phyloP scores from a whole-genome alignment of 1,139 yeast species.

The Scheffersomyces cryptocercus region DNA sequence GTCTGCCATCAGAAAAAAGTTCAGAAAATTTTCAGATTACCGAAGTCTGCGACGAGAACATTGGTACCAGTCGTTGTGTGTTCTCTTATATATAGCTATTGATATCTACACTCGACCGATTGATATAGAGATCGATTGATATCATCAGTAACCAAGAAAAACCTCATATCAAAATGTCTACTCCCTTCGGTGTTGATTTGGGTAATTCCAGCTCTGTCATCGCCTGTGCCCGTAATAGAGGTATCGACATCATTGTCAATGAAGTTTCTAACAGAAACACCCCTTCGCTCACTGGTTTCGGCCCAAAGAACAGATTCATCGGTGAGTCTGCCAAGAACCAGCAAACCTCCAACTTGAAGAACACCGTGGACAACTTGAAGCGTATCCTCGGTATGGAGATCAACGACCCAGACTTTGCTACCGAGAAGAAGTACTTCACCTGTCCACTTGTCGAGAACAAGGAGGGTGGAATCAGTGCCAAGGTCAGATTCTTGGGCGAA shows the following conservation, averaged over 20 bases:
- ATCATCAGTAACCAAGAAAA: not conserved
- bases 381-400: constrained; percentile 81
- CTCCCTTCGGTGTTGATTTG: constrained; percentile 97
- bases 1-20: too few relatives aligned
- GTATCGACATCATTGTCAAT: constrained; percentile 96
- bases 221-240: constrained; percentile 98
- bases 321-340: constrained; percentile 97
- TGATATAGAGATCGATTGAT: too few relatives aligned
- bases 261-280: constrained; percentile 98
- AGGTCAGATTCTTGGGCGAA: constrained; percentile 83
- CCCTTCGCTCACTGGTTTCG: constrained; percentile 93
- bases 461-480: constrained; percentile 78
- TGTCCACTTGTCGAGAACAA: constrained; percentile 67
- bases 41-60: too few relatives aligned
- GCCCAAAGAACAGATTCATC: constrained; percentile 80
- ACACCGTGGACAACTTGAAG: constrained; percentile 92
- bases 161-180: constrained; percentile 38
- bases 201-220: constrained; percentile 93
- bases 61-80: too few relatives aligned
- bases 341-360: constrained; percentile 93
- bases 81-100: too few relatives aligned
- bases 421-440: constrained; percentile 74
- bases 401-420: constrained; percentile 75
- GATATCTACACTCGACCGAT: too few relatives aligned
- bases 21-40: too few relatives aligned